phyloP scores from a whole-genome alignment of 495 filamentous ascomycete species.

The Cercophora scortea region DNA sequence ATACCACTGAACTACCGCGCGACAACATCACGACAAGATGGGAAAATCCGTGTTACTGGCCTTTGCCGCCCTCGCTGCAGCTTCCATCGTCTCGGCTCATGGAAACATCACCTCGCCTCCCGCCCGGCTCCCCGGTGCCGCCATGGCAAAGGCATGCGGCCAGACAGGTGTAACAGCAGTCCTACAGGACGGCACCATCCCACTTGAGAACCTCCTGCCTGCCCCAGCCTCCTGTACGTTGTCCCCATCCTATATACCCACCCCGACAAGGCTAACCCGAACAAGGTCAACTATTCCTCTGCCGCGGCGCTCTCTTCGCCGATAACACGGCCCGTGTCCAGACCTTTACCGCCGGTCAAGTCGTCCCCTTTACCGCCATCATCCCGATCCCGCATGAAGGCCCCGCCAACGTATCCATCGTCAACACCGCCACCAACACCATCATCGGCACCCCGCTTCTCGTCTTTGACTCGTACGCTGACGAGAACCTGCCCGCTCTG shows the following conservation, averaged over 20 bases:
- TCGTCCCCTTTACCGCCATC: constrained; percentile 43
- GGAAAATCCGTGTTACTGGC: constrained; percentile 10
- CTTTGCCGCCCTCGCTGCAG: constrained; percentile 36
- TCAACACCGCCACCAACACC: constrained; percentile 50
- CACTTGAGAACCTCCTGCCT: constrained; percentile 10
- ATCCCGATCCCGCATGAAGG: constrained; percentile 54
- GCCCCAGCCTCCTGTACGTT: constrained; percentile 8
- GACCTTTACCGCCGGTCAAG: constrained; percentile 50
- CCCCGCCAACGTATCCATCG: constrained; percentile 59
- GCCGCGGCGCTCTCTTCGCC: constrained; percentile 60
- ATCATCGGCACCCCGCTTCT: constrained; percentile 48
- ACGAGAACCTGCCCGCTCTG: constrained; percentile 31
- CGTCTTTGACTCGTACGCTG: constrained; percentile 41
- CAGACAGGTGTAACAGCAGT: constrained; percentile 50
- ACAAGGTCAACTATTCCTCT: constrained; percentile 34
- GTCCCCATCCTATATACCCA: neutral
- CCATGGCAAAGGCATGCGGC: constrained; percentile 53
- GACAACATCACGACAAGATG: constrained; percentile 4
- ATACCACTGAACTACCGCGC: neutral
- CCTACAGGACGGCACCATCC: constrained; percentile 44
- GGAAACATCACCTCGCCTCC: constrained; percentile 53
- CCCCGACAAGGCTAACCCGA: neutral
- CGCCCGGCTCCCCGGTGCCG: constrained; percentile 51
- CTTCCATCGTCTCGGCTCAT: constrained; percentile 47
- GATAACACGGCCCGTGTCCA: constrained; percentile 59